Percentiles rank a stretch among this genome's conserved stretches.
phyloP scores from a whole-genome alignment of 2,329 filamentous ascomycete species.

The Paradendryphiella salina region DNA sequence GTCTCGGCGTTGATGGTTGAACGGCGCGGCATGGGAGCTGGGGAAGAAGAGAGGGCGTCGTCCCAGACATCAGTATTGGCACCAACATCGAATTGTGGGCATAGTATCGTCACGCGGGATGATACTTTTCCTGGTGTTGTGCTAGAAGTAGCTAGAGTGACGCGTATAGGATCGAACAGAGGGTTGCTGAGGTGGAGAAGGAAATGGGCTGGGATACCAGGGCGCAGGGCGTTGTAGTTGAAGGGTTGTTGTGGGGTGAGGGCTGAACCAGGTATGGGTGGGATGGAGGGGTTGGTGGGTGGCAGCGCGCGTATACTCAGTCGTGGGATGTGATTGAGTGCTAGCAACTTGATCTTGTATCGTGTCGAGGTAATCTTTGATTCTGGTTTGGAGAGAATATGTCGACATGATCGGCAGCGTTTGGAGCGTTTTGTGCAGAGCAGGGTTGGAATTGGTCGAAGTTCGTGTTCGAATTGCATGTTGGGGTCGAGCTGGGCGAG shows the following conservation, averaged over 20 bases:
- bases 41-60: constrained; percentile 68
- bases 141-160: constrained; percentile 80
- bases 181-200: constrained; percentile 91
- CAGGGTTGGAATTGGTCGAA: constrained; percentile 79
- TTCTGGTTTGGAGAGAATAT: constrained; percentile 94
- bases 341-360: constrained; percentile 90
- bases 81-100: constrained; percentile 90
- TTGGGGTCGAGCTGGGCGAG: constrained; percentile 54
- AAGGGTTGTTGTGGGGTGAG: constrained; percentile 33
- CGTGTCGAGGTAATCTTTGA: constrained; percentile 84
- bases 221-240: constrained; percentile 54
- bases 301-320: constrained; percentile 70
- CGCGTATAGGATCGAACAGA: constrained; percentile 85
- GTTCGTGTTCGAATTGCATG: constrained; percentile 68
- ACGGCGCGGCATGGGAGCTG: constrained; percentile 43
- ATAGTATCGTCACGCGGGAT: constrained; percentile 83
- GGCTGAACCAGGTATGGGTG: constrained; percentile 28
- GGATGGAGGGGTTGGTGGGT: constrained; percentile 55
- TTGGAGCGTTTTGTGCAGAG: constrained; percentile 92
- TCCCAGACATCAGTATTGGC: constrained; percentile 95
- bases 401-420: constrained; percentile 86
- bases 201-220: constrained; percentile 68
- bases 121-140: constrained; percentile 44
- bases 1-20: constrained; percentile 28
- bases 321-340: constrained; percentile 79